phyloP scores from a whole-genome alignment of 1,139 yeast genomes.

The Scheffersomyces illinoinensis region DNA sequence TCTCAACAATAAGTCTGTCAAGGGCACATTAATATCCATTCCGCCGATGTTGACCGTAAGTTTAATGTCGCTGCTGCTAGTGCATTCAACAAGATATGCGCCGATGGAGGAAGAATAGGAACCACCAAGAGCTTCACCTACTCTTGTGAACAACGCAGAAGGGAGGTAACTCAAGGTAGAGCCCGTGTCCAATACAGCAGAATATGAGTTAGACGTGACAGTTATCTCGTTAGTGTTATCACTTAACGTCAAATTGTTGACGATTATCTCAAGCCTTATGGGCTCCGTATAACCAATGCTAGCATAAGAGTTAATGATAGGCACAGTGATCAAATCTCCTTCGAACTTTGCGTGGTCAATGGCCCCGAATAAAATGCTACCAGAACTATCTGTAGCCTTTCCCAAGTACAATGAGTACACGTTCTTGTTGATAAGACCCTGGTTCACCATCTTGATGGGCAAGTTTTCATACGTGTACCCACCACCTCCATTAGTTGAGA shows the following conservation, averaged over 20 bases:
- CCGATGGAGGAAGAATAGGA: slow-evolving; percentile 28
- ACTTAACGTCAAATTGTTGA: slow-evolving; percentile 17
- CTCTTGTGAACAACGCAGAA: slow-evolving; percentile 19
- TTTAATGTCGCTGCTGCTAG: slow-evolving; percentile 14
- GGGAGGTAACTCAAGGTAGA: slow-evolving; percentile 41
- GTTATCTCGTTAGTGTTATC: slow-evolving; percentile 1
- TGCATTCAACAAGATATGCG: slow-evolving; percentile 30
- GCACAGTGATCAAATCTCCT: slow-evolving; percentile 42
- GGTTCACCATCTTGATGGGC: slow-evolving; percentile 53
- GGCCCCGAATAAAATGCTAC: slow-evolving; percentile 59
- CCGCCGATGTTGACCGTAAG: slow-evolving; percentile 56
- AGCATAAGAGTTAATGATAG: slow-evolving; percentile 24
- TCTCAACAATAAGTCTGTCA: slow-evolving; percentile 33
- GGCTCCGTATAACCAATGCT: slow-evolving; percentile 20
- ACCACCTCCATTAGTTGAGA: slow-evolving; percentile 11
- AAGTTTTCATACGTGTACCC: slow-evolving; percentile 49
- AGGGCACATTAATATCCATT: slow-evolving; percentile 44
- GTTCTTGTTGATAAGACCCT: slow-evolving; percentile 48
- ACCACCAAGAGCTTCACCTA: slow-evolving; percentile 33
- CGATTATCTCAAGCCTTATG: slow-evolving; percentile 27
- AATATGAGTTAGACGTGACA: slow-evolving; percentile 10
- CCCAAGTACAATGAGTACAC: slow-evolving; percentile 50
- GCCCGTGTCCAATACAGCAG: slow-evolving; percentile 21
- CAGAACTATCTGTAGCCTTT: slow-evolving; percentile 20
- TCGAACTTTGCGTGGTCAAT: slow-evolving; percentile 52